These are phyloP conservation scores for Oenanthe javanica DNA, from an alignment of 140 eudicot genomes.

Conservation along the genomic window DNA sequence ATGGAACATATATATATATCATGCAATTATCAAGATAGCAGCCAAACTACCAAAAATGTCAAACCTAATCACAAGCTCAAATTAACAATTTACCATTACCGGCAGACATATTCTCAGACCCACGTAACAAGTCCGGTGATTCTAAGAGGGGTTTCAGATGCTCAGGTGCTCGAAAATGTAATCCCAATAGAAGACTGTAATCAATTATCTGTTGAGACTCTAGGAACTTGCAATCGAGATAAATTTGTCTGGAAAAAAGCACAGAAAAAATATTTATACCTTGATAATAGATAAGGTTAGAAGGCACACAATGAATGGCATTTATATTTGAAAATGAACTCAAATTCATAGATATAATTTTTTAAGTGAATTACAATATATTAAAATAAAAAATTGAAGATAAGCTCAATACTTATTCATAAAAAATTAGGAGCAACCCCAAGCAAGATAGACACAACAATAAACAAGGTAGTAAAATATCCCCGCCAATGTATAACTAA, in stretches of 20 bases:
- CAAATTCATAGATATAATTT: not conserved
- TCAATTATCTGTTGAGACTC: conserved; percentile 55
- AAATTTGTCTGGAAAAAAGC: conserved; percentile 38
- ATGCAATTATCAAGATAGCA: not conserved
- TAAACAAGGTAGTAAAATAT: not conserved
- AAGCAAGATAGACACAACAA: not conserved
- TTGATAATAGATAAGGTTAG: not conserved
- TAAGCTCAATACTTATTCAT: not conserved
- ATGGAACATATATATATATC: not conserved
- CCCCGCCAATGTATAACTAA: not conserved
- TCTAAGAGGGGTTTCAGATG: conserved; percentile 64
- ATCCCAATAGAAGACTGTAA: conserved; percentile 80
- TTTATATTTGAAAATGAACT: not conserved
- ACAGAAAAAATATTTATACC: not conserved
- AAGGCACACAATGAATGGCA: not conserved
- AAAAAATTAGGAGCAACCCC: not conserved
- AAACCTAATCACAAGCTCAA: not conserved
- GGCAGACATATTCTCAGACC: conserved; percentile 20
- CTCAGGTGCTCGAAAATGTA: conserved; percentile 97
- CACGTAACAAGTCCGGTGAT: conserved; percentile 37
- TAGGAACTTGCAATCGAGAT: conserved; percentile 40
- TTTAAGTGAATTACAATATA: too few species aligned
- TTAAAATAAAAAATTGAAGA: not conserved
- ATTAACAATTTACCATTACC: conserved; percentile 36
- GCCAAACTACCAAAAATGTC: not conserved